phyloP scores from a whole-genome alignment of 108 stramenopile genomes.

The Cyclotella sp. region DNA sequence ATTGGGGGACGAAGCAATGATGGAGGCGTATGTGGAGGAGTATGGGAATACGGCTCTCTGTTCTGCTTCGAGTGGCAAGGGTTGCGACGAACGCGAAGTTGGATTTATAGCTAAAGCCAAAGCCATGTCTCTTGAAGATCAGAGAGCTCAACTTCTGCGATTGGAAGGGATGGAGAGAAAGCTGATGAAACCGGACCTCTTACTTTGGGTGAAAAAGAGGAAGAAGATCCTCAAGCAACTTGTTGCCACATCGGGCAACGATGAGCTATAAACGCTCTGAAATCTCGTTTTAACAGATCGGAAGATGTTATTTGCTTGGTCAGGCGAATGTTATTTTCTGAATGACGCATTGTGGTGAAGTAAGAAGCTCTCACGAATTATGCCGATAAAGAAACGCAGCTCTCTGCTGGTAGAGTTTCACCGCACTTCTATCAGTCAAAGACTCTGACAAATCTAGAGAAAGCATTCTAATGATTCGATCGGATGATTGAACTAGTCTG shows the following conservation, averaged over 20 bases:
- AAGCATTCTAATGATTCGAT: too few relatives aligned
- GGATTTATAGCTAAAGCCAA: constrained; percentile 65
- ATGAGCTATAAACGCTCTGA: neutral
- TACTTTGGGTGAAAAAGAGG: constrained; percentile 38
- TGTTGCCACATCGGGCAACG: constrained; percentile 6
- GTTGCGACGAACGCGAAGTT: constrained; percentile 61
- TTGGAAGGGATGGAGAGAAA: constrained; percentile 56
- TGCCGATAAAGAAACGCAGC: neutral
- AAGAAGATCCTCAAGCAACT: constrained; percentile 30
- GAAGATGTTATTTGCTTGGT: neutral
- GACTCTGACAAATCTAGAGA: neutral
- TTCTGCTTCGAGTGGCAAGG: constrained; percentile 24
- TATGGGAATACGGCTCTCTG: constrained; percentile 59
- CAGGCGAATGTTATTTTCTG: constrained; percentile 1
- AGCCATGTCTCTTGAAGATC: constrained; percentile 52
- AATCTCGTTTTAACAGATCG: neutral
- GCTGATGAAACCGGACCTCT: constrained; percentile 56
- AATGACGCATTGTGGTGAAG: constrained; percentile 12
- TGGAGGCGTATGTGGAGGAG: constrained; percentile 61
- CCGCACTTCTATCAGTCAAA: neutral
- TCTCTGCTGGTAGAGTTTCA: neutral
- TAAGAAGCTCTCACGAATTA: neutral
- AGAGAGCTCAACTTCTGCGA: constrained; percentile 48
- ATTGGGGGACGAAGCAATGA: constrained; percentile 51
- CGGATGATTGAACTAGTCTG: neutral